A percentile compares a stretch with the other conserved stretches of the same genome.
Evolutionary conservation across 495 filamentous ascomycete species (phyloP).

Genomic region (Xylaria curta): DNA sequence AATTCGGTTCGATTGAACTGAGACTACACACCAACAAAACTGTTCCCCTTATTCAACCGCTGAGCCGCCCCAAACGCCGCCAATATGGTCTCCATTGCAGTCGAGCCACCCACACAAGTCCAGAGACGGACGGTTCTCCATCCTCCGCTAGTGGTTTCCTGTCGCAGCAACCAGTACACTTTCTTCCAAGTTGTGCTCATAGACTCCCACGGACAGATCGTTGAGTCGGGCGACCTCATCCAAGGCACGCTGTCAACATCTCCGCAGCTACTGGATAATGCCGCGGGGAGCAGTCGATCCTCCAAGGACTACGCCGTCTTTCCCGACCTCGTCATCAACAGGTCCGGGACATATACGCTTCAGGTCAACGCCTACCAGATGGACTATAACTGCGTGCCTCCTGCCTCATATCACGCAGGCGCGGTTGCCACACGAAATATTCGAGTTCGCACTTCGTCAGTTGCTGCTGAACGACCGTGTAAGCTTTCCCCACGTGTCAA

Average conservation of each 20-base stretch:
- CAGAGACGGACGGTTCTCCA: slow-evolving; percentile 17
- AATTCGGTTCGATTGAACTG: background rate
- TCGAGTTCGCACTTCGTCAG: background rate
- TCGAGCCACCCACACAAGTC: slow-evolving; percentile 22
- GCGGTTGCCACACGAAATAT: background rate
- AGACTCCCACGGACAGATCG: slow-evolving; percentile 5
- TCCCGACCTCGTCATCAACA: slow-evolving; percentile 18
- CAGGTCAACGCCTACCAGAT: slow-evolving; percentile 20
- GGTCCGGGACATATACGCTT: slow-evolving; percentile 13
- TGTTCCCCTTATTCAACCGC: background rate
- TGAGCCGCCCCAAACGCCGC: background rate
- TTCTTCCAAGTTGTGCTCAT: slow-evolving; percentile 18
- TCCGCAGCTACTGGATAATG: background rate
- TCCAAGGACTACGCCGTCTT: slow-evolving; percentile 20
- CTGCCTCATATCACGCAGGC: background rate
- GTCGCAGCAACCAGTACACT: background rate
- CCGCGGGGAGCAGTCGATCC: background rate
- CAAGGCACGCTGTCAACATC: slow-evolving; percentile 16
- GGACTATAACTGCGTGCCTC: slow-evolving; percentile 15
- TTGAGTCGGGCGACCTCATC: background rate
- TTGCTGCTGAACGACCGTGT: slow-evolving; percentile 20
- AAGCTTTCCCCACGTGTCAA: background rate
- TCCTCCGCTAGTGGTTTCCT: slow-evolving; percentile 23
- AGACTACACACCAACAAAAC: background rate
- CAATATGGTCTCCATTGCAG: slow-evolving; percentile 19